A percentile compares a stretch with the other conserved stretches of the same genome.
Evolutionary conservation across 768 basidiomycete species (phyloP).

Genomic region (Tricholoma saponaceum): DNA sequence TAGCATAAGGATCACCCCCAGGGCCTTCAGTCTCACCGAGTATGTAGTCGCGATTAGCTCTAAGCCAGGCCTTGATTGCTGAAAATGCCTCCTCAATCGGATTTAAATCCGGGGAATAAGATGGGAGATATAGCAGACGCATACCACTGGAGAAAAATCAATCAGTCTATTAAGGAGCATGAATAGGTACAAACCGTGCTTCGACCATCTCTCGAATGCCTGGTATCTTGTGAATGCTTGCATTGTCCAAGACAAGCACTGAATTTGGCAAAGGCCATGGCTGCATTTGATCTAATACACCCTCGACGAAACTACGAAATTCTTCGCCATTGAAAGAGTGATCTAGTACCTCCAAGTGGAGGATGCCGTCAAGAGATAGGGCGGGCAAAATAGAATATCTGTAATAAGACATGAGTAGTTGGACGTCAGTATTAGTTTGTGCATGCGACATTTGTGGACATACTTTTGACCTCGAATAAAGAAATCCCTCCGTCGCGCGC

Average conservation of each 20-base stretch:
- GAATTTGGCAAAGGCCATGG: conserved; percentile 22
- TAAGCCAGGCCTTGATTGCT: conserved; percentile 18
- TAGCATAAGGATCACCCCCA: conserved; percentile 15
- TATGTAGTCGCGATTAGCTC: conserved; percentile 17
- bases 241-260: conserved; percentile 32
- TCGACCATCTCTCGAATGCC: conserved; percentile 16
- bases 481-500: conserved; percentile 14
- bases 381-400: conserved; percentile 30
- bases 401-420: conserved; percentile 5
- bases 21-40: conserved; percentile 8
- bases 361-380: conserved; percentile 22
- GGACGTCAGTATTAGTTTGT: background rate
- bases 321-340: conserved; percentile 19
- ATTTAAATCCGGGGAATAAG: conserved; percentile 30
- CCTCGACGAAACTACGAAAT: conserved; percentile 17
- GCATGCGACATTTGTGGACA: conserved; percentile 10
- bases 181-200: conserved; percentile 6
- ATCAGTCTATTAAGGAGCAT: background rate
- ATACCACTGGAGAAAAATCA: conserved; percentile 16
- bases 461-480: conserved; percentile 23
- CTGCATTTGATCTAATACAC: conserved; percentile 21
- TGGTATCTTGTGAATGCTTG: conserved; percentile 24
- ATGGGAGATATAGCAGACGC: conserved; percentile 23
- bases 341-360: conserved; percentile 19
- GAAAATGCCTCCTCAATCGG: conserved; percentile 29